These are phyloP conservation scores for Nemania serpens DNA, from an alignment of 2,329 filamentous ascomycete genomes.

Conservation along the genomic window DNA sequence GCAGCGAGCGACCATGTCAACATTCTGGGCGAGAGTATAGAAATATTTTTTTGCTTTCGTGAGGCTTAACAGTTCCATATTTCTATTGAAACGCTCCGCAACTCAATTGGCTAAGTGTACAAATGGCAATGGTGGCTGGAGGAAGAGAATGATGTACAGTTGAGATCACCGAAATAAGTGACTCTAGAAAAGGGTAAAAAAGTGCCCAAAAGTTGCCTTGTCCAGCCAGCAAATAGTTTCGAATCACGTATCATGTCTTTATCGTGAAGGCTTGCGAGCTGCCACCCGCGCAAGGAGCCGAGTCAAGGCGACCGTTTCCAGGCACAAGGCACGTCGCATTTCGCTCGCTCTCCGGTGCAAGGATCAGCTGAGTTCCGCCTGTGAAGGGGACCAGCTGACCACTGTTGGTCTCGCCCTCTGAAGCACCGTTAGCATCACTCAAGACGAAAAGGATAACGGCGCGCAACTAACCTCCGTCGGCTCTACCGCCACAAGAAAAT, in stretches of 20 bases:
- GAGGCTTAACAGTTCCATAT: not conserved
- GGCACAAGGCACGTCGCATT: slow-evolving; percentile 51
- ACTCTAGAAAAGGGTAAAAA: not conserved
- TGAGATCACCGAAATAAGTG: not conserved
- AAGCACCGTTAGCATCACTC: slow-evolving; percentile 21
- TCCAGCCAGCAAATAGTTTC: not conserved
- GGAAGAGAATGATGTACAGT: not conserved
- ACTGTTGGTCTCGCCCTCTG: slow-evolving; percentile 51
- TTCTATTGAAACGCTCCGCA: not conserved
- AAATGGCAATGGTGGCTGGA: not conserved
- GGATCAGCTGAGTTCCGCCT: slow-evolving; percentile 47
- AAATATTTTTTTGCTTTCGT: not conserved
- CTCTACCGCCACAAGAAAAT: slow-evolving; percentile 58
- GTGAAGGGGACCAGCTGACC: slow-evolving; percentile 56
- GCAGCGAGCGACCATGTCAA: too few relatives aligned
- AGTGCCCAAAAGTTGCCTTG: not conserved
- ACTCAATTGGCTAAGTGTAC: not conserved
- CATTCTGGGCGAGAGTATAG: not conserved
- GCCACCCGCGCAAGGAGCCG: slow-evolving; percentile 39
- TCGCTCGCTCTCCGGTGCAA: slow-evolving; percentile 51
- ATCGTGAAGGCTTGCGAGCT: slow-evolving; percentile 39
- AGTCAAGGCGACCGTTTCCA: slow-evolving; percentile 42
- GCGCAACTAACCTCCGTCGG: slow-evolving; percentile 48
- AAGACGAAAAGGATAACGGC: not conserved
- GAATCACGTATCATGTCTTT: slow-evolving; percentile 23